Percentiles rank a stretch among this genome's conserved stretches.
phyloP scores from a whole-genome alignment of 345 rosid genomes.

The Geranium brycei region DNA sequence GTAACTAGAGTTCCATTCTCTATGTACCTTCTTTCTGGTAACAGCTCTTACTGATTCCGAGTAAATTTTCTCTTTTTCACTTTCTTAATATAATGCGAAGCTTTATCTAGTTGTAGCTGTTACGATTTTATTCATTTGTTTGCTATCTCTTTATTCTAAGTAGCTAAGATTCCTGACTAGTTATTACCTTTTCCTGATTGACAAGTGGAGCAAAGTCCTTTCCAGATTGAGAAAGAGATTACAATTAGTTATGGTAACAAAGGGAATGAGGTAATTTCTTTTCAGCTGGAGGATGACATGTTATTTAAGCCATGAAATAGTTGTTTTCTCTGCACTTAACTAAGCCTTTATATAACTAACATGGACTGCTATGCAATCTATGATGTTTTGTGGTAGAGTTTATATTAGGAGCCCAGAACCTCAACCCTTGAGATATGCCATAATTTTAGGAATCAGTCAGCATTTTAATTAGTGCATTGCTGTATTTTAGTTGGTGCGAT shows the following conservation, averaged over 20 bases:
- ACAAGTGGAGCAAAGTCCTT: constrained; percentile 41
- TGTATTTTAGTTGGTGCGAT: too few relatives aligned
- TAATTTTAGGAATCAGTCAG: too few relatives aligned
- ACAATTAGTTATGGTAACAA: constrained; percentile 84
- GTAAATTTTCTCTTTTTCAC: not conserved
- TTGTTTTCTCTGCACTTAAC: too few relatives aligned
- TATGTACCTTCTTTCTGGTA: constrained; percentile 92
- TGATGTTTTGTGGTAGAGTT: too few relatives aligned
- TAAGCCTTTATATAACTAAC: too few relatives aligned
- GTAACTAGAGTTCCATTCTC: constrained; percentile 50
- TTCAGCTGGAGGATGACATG: not conserved
- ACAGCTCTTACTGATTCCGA: constrained; percentile 4
- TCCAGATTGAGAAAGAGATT: constrained; percentile 46
- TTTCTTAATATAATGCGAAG: not conserved
- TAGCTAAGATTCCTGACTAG: constrained; percentile 12
- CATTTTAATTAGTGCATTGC: too few relatives aligned
- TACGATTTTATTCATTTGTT: too few relatives aligned
- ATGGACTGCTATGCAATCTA: too few relatives aligned
- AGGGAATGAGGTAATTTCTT: constrained; percentile 78
- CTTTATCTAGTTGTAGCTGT: too few relatives aligned
- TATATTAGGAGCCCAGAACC: too few relatives aligned
- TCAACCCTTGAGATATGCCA: too few relatives aligned
- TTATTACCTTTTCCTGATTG: constrained; percentile 6
- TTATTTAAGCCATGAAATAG: too few relatives aligned
- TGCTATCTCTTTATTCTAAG: not conserved